These are phyloP conservation scores for Zygoascus flipseniorum DNA, from an alignment of 805 yeast species.

Conservation along the genomic window DNA sequence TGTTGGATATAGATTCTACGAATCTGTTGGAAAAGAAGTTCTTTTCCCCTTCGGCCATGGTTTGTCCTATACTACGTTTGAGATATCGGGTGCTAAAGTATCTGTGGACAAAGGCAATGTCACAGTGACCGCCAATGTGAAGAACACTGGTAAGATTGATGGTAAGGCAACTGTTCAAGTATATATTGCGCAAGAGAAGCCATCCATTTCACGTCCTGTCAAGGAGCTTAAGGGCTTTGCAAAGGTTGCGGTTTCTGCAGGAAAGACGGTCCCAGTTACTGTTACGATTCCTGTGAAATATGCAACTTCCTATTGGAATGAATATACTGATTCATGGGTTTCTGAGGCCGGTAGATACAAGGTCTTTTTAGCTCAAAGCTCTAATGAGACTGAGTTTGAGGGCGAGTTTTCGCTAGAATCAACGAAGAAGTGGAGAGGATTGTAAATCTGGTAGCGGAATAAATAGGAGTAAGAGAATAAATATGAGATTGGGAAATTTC, in stretches of 20 bases:
- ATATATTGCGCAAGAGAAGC: constrained; percentile 33
- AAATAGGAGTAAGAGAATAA: no score
- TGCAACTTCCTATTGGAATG: constrained; percentile 48
- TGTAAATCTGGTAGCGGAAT: not conserved
- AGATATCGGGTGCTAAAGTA: constrained; percentile 1
- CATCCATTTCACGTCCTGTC: constrained; percentile 40
- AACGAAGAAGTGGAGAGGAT: constrained; percentile 9
- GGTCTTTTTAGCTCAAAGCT: constrained; percentile 14
- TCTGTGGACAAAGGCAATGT: constrained; percentile 10
- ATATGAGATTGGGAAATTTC: no score
- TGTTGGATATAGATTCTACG: constrained; percentile 55
- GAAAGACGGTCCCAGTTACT: constrained; percentile 32
- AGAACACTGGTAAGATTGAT: constrained; percentile 38
- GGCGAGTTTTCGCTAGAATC: constrained; percentile 2
- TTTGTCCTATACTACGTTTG: constrained; percentile 49
- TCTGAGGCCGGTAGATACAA: constrained; percentile 42
- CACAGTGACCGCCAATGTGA: constrained; percentile 33
- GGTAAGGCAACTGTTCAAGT: constrained; percentile 51
- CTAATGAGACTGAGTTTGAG: constrained; percentile 3
- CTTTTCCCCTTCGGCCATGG: constrained; percentile 57
- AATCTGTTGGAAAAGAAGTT: constrained; percentile 39
- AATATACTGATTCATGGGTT: constrained; percentile 40
- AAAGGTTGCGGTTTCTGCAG: constrained; percentile 39
- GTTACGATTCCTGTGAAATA: constrained; percentile 37
- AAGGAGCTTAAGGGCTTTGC: constrained; percentile 52